phyloP scores from a whole-genome alignment of 1,284 basidiomycete genomes.

The Bondarzewia mesenterica region DNA sequence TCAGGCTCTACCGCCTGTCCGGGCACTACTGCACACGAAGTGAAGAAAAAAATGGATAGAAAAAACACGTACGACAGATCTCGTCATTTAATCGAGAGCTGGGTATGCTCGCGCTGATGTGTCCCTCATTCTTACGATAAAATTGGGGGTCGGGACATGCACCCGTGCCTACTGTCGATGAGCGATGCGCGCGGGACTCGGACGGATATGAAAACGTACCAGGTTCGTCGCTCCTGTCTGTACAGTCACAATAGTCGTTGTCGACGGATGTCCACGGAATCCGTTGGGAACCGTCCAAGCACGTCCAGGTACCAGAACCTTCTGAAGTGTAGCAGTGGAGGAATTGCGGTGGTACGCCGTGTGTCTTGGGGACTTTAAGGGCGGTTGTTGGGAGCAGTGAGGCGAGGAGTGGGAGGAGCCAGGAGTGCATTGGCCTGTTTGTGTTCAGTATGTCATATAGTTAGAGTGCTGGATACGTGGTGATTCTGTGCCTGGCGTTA shows the following conservation, averaged over 20 bases:
- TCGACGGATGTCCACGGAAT: conserved; percentile 79
- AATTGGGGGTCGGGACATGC: conserved; percentile 77
- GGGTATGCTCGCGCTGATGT: conserved; percentile 74
- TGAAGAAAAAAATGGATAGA: background rate
- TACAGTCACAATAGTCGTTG: conserved; percentile 93
- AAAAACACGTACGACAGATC: conserved; percentile 68
- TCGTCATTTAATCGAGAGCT: conserved; percentile 91
- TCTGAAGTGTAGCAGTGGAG: too few relatives aligned
- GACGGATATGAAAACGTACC: conserved; percentile 32
- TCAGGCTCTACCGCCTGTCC: conserved; percentile 58
- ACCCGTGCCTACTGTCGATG: conserved; percentile 58
- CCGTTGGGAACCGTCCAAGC: conserved; percentile 63
- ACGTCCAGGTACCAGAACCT: too few relatives aligned
- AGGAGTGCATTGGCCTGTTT: too few relatives aligned
- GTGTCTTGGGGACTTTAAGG: too few relatives aligned
- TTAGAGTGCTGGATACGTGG: too few relatives aligned
- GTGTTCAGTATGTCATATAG: too few relatives aligned
- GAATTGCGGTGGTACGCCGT: too few relatives aligned
- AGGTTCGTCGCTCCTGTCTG: conserved; percentile 91
- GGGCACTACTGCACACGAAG: conserved; percentile 6
- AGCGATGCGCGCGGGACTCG: conserved; percentile 1
- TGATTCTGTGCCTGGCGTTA: too few relatives aligned
- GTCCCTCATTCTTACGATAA: conserved; percentile 86
- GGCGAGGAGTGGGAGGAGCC: too few relatives aligned
- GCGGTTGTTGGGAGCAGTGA: too few relatives aligned